Percentiles rank a stretch among this genome's conserved stretches.
These are phyloP conservation scores for Clonostachys byssicola DNA, from an alignment of 2,329 filamentous ascomycete genomes.

Conservation along the genomic window DNA sequence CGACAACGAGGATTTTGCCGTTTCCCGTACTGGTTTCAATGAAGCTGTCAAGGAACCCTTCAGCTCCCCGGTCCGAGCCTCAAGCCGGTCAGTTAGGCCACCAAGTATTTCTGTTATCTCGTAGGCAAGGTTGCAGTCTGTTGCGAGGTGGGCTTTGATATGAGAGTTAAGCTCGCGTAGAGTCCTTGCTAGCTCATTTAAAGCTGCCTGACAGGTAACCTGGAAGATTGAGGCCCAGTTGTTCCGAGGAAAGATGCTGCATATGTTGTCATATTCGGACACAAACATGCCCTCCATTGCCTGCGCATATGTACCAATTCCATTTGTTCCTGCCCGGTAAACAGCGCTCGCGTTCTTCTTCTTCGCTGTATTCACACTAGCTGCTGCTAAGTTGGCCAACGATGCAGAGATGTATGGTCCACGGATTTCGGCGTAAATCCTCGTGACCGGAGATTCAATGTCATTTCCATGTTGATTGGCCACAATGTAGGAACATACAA, in stretches of 20 bases:
- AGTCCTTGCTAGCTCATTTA: slow-evolving; percentile 81
- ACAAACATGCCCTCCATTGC: slow-evolving; percentile 83
- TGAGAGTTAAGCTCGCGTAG: slow-evolving; percentile 85
- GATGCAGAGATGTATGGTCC: slow-evolving; percentile 82
- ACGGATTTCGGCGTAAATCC: slow-evolving; percentile 80
- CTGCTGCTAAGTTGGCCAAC: slow-evolving; percentile 80
- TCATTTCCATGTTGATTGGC: slow-evolving; percentile 47
- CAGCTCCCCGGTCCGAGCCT: slow-evolving; percentile 78
- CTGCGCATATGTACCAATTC: slow-evolving; percentile 83
- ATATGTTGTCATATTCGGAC: slow-evolving; percentile 88
- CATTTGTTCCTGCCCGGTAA: slow-evolving; percentile 85
- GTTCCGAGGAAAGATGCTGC: slow-evolving; percentile 77
- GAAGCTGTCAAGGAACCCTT: slow-evolving; percentile 80
- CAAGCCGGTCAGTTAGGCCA: slow-evolving; percentile 72
- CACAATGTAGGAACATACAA: slow-evolving; percentile 75
- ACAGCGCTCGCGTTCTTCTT: slow-evolving; percentile 78
- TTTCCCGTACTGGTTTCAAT: slow-evolving; percentile 85
- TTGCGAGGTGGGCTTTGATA: slow-evolving; percentile 79
- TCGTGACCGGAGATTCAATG: slow-evolving; percentile 67
- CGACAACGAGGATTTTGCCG: slow-evolving; percentile 78
- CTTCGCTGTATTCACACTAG: slow-evolving; percentile 78
- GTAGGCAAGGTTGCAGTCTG: slow-evolving; percentile 92
- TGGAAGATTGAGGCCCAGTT: slow-evolving; percentile 80
- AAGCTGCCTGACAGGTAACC: slow-evolving; percentile 70
- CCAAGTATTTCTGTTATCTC: slow-evolving; percentile 92